These are phyloP conservation scores for Mucuna pruriens DNA, from an alignment of 306 rosid species.

Conservation along the genomic window DNA sequence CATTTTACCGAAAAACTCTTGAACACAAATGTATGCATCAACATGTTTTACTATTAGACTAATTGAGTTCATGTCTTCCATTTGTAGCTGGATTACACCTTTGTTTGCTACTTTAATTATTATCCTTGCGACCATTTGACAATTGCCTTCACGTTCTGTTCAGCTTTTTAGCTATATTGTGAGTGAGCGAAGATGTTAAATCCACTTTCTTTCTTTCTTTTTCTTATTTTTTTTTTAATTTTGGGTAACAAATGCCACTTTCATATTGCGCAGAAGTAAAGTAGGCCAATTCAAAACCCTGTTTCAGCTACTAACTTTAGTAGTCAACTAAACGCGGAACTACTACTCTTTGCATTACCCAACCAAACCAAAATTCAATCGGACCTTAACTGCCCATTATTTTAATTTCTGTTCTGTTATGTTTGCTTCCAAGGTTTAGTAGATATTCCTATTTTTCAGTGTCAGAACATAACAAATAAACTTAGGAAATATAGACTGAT, in stretches of 20 bases:
- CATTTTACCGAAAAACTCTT: no score
- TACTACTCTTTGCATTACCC: conserved; percentile 33
- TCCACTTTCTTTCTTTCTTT: not conserved
- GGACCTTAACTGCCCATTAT: conserved; percentile 42
- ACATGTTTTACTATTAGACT: conserved; percentile 24
- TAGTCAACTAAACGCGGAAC: conserved; percentile 38
- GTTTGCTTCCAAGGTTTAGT: not conserved
- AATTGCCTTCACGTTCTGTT: conserved; percentile 5
- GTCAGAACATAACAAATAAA: conserved; percentile 9
- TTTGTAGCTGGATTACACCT: not conserved
- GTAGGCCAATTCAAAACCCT: not conserved
- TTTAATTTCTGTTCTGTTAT: conserved; percentile 6
- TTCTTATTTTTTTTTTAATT: not conserved
- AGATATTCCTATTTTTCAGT: conserved; percentile 35
- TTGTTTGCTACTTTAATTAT: not conserved
- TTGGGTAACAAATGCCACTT: not conserved
- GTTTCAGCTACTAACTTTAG: conserved; percentile 34
- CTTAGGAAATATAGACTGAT: not conserved
- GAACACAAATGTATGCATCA: no score
- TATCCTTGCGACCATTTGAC: not conserved
- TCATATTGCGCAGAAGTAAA: not conserved
- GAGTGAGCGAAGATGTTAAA: conserved; percentile 6
- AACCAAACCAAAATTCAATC: conserved; percentile 59
- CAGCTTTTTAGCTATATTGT: not conserved
- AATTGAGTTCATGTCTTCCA: not conserved